Percentiles rank a stretch among this genome's conserved stretches.
Conservation (phyloP, 208 protist genomes). For the Leishmania major region DNA sequence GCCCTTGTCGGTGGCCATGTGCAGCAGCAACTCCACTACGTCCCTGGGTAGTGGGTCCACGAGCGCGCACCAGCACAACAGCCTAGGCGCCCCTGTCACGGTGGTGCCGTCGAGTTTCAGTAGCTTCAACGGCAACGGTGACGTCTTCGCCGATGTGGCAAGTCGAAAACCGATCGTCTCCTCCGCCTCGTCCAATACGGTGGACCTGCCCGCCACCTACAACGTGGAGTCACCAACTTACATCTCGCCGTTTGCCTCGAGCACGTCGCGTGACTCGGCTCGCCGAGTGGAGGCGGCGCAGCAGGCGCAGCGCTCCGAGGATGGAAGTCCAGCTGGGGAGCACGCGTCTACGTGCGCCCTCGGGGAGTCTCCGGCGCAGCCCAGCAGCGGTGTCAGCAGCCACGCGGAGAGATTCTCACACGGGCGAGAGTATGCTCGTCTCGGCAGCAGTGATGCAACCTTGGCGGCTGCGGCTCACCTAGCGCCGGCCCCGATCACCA, state of each 20-base stretch:
- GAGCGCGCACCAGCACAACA: neutral
- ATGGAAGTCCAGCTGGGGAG: neutral
- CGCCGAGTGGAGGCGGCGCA: neutral
- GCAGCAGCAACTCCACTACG: slow-evolving; percentile 1
- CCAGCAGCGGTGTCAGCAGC: neutral
- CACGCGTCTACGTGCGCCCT: neutral
- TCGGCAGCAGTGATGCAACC: slow-evolving; percentile 3
- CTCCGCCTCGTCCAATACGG: neutral
- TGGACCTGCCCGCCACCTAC: slow-evolving; percentile 20
- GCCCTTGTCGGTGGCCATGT: neutral
- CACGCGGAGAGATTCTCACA: neutral
- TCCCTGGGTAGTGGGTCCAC: neutral
- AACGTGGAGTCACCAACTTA: slow-evolving; percentile 13
- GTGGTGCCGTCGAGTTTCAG: slow-evolving; percentile 1
- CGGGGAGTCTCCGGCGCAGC: neutral
- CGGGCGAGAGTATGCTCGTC: neutral
- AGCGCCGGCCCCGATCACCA: neutral
- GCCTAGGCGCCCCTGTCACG: neutral
- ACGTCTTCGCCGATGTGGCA: neutral
- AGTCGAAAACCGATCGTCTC: neutral
- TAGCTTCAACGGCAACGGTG: neutral
- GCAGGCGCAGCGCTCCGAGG: neutral
- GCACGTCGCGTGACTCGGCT: neutral
- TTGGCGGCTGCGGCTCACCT: neutral
- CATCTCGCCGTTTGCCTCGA: neutral